Evolutionary conservation across 352 stramenopile species (phyloP).

Genomic region (Globisporangium nodosum): DNA sequence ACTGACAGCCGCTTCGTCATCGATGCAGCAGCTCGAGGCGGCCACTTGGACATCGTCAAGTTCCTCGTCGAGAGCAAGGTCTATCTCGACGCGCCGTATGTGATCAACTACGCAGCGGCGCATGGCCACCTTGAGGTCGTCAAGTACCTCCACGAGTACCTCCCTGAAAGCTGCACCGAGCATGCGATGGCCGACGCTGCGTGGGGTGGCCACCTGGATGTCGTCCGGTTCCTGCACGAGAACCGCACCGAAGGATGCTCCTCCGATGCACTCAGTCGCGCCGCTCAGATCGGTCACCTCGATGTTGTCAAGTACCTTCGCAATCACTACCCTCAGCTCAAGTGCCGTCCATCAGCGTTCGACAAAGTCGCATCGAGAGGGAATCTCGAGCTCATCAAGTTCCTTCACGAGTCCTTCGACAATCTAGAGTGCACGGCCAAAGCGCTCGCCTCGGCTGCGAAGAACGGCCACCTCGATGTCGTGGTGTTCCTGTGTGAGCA

Average conservation of each 20-base stretch:
- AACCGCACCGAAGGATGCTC: too few relatives aligned
- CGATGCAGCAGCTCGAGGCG: background rate
- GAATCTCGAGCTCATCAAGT: background rate
- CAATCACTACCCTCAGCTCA: too few relatives aligned
- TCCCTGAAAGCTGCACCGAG: background rate
- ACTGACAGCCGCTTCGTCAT: background rate
- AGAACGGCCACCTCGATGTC: background rate
- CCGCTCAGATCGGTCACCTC: too few relatives aligned
- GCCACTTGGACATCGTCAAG: background rate
- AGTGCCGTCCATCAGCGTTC: background rate
- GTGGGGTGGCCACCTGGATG: background rate
- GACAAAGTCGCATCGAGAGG: background rate
- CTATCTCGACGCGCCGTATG: background rate
- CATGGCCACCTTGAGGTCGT: background rate
- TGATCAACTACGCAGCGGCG: background rate
- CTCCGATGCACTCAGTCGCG: too few relatives aligned
- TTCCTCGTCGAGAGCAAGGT: background rate
- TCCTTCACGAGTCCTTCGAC: background rate
- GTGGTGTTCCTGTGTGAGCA: slow-evolving; percentile 2
- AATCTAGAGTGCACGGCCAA: background rate
- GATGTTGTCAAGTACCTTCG: too few relatives aligned
- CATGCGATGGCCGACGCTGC: too few relatives aligned
- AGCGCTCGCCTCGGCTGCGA: background rate
- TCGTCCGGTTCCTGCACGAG: background rate
- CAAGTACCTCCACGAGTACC: background rate